phyloP scores from a whole-genome alignment of 208 protist species.

The Crithidia expoeki region DNA sequence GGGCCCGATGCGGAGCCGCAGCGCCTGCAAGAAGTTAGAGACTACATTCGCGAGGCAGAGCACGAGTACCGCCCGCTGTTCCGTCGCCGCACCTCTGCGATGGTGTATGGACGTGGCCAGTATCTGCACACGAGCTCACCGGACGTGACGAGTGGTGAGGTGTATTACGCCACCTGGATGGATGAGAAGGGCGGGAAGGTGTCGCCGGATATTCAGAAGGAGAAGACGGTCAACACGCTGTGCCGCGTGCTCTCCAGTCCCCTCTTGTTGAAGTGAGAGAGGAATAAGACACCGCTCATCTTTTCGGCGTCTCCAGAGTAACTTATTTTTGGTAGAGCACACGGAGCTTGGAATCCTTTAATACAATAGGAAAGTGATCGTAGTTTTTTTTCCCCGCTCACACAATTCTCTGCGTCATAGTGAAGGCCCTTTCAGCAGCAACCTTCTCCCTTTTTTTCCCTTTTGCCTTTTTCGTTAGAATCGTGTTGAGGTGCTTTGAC shows the following conservation, averaged over 20 bases:
- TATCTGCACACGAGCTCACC: constrained; percentile 16
- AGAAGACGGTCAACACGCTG: background rate
- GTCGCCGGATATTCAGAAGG: background rate
- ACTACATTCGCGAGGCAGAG: constrained; percentile 30
- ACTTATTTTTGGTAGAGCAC: background rate
- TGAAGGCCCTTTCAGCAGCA: no score
- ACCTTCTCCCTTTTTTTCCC: no score
- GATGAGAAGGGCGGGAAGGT: background rate
- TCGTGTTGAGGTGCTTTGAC: no score
- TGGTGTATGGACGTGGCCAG: constrained; percentile 28
- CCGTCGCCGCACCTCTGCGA: constrained; percentile 22
- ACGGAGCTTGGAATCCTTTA: no score
- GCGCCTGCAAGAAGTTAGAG: constrained; percentile 30
- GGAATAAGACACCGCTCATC: background rate
- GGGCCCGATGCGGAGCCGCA: constrained; percentile 29
- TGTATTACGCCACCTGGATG: constrained; percentile 7
- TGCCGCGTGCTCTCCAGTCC: constrained; percentile 2
- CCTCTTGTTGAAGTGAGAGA: background rate
- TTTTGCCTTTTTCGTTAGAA: no score
- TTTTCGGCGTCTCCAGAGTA: background rate
- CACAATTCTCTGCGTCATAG: no score
- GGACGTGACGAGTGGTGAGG: background rate
- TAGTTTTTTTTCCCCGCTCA: no score
- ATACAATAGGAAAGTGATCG: no score
- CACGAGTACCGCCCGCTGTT: constrained; percentile 33